Evolutionary conservation across 768 basidiomycete genomes (phyloP).

Genomic region (Termitomyces sp.): DNA sequence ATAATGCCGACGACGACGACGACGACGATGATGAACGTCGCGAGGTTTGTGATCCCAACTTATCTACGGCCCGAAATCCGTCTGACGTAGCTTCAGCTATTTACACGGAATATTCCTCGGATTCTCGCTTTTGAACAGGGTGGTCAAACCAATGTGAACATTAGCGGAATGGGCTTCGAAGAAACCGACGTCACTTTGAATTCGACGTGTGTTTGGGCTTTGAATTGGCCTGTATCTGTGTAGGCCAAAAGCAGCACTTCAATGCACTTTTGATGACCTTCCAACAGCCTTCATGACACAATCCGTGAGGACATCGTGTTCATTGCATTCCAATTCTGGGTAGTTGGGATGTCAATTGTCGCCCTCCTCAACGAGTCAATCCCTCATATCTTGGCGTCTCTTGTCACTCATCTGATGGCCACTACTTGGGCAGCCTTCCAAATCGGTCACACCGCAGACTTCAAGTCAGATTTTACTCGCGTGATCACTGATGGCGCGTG

Average conservation of each 20-base stretch:
- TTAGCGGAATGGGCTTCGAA: slow-evolving; percentile 30
- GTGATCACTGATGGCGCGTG: slow-evolving; percentile 68
- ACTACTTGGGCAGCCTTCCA: slow-evolving; percentile 74
- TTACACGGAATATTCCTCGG: slow-evolving; percentile 11
- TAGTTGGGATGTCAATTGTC: slow-evolving; percentile 72
- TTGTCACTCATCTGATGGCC: slow-evolving; percentile 69
- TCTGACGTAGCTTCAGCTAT: neutral
- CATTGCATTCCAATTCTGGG: slow-evolving; percentile 78
- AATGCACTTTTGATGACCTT: neutral
- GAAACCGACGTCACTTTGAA: slow-evolving; percentile 36
- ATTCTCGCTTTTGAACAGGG: slow-evolving; percentile 15
- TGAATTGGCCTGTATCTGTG: slow-evolving; percentile 71
- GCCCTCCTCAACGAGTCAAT: slow-evolving; percentile 76
- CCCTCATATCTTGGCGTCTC: slow-evolving; percentile 72
- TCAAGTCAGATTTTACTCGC: slow-evolving; percentile 51
- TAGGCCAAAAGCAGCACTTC: slow-evolving; percentile 32
- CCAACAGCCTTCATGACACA: slow-evolving; percentile 58
- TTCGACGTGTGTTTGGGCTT: slow-evolving; percentile 49
- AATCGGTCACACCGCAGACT: slow-evolving; percentile 54
- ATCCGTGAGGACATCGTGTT: slow-evolving; percentile 78
- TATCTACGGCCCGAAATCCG: neutral
- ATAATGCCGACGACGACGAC: slow-evolving; percentile 15
- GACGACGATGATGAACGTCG: slow-evolving; percentile 12
- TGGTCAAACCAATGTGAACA: slow-evolving; percentile 23
- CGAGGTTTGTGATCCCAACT: neutral